phyloP scores from a whole-genome alignment of 495 filamentous ascomycete species.

The Penicillium diatomitis region DNA sequence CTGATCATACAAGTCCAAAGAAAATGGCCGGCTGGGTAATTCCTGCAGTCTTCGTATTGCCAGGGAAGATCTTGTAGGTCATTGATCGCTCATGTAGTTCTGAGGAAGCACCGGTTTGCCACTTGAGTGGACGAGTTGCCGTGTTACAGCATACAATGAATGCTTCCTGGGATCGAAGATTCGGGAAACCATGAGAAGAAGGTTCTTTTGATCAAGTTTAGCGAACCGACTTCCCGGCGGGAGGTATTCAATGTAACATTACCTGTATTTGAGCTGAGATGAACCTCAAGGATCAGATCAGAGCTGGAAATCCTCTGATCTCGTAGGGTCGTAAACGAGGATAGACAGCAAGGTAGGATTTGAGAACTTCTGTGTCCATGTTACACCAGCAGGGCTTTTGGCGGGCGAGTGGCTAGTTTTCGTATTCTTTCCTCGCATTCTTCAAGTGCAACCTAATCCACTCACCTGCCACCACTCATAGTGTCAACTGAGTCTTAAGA shows the following conservation, averaged over 20 bases:
- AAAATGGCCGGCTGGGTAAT: neutral
- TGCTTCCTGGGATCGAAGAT: neutral
- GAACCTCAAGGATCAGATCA: neutral
- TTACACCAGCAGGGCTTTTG: neutral
- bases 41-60: neutral
- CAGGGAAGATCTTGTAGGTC: neutral
- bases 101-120: neutral
- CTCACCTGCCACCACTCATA: neutral
- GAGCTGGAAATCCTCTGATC: neutral
- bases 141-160: neutral
- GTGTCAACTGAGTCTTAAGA: neutral
- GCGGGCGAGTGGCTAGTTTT: neutral
- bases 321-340: neutral
- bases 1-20: neutral
- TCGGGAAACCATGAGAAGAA: neutral
- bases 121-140: neutral
- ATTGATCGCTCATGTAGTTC: neutral
- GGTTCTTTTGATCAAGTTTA: neutral
- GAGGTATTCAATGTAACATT: neutral
- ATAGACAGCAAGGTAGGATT: neutral
- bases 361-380: neutral
- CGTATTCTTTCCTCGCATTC: neutral
- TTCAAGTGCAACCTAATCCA: neutral
- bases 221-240: neutral
- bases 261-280: neutral